These are phyloP conservation scores for Boletus barrowsii DNA, from an alignment of 768 basidiomycete genomes.

Conservation along the genomic window DNA sequence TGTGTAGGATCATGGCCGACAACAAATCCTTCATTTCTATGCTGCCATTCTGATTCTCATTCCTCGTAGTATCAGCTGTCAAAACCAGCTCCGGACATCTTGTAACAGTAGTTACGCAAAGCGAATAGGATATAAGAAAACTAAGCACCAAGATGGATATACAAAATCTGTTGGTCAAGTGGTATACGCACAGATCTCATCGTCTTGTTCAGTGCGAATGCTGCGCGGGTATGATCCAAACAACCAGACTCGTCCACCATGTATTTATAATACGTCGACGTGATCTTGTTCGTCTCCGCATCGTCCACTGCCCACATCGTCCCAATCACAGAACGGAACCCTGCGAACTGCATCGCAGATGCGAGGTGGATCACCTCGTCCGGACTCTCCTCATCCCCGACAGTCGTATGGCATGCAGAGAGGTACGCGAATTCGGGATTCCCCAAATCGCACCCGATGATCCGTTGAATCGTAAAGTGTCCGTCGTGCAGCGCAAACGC, in stretches of 20 bases:
- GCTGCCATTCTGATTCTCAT: too few species aligned
- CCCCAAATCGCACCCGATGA: neutral
- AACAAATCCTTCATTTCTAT: too few species aligned
- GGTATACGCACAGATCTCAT: neutral
- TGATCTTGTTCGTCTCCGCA: neutral
- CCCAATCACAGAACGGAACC: neutral
- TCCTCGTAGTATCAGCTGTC: conserved; percentile 1
- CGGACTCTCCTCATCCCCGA: neutral
- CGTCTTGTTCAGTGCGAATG: neutral
- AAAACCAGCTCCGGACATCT: too few species aligned
- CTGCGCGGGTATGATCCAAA: neutral
- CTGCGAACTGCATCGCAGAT: neutral
- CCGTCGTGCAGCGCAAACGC: neutral
- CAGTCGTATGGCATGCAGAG: neutral
- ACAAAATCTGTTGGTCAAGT: neutral
- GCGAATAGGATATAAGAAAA: too few species aligned
- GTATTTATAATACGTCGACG: neutral
- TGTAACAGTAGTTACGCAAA: too few species aligned
- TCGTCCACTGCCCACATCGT: neutral
- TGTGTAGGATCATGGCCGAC: too few species aligned
- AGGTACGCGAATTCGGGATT: neutral
- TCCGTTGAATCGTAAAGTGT: neutral
- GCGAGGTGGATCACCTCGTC: neutral
- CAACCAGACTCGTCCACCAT: neutral
- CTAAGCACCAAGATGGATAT: neutral